These are phyloP conservation scores for Asterochloris erici DNA, from an alignment of 139 green algal genomes.

Conservation along the genomic window DNA sequence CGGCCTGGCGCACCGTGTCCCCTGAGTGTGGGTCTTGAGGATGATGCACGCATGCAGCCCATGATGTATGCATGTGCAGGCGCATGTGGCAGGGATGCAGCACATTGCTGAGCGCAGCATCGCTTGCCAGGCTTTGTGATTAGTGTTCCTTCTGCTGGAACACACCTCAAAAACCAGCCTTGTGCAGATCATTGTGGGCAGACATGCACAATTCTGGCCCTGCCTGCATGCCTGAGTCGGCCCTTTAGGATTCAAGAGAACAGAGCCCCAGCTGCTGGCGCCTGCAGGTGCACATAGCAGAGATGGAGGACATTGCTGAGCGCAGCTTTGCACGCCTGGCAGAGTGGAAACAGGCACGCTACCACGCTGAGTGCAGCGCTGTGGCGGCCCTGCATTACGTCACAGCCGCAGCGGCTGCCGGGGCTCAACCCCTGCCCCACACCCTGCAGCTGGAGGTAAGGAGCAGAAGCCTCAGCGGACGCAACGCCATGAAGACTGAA, in stretches of 20 bases:
- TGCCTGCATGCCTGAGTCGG: background rate
- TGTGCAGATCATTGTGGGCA: background rate
- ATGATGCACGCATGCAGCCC: no score
- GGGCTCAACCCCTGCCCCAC: slow-evolving; percentile 43
- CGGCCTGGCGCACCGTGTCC: no score
- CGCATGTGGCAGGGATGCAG: no score
- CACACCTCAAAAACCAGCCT: background rate
- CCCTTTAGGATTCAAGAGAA: no score
- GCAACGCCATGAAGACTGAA: background rate
- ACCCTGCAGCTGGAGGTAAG: slow-evolving; percentile 44
- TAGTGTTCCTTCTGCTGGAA: background rate
- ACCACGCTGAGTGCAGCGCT: slow-evolving; percentile 63
- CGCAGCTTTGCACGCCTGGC: slow-evolving; percentile 24
- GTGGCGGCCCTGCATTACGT: slow-evolving; percentile 57
- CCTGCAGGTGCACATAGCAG: background rate
- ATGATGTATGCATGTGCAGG: no score
- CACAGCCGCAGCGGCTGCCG: slow-evolving; percentile 38
- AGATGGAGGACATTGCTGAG: slow-evolving; percentile 7
- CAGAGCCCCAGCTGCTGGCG: background rate
- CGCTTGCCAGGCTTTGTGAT: background rate
- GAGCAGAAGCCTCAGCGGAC: background rate
- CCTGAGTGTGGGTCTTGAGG: no score
- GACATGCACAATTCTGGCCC: background rate
- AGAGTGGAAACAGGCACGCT: slow-evolving; percentile 46
- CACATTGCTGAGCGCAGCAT: no score